Conservation (phyloP, 306 rosid species). For the Cicer yamashitae region DNA sequence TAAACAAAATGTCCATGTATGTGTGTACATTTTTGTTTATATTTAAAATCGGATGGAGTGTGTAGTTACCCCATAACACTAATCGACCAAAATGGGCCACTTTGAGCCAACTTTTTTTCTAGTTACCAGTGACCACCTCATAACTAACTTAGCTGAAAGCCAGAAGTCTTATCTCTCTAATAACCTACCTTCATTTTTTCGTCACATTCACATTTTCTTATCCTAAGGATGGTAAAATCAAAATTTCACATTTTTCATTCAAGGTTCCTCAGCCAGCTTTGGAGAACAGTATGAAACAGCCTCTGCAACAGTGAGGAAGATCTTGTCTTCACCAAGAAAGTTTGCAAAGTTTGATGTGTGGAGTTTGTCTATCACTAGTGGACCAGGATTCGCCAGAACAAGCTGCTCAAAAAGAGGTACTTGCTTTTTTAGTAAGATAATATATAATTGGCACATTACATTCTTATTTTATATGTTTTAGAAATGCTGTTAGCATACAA, state of each 20-base stretch:
- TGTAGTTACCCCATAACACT: constrained; percentile 2
- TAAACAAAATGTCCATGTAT: no score
- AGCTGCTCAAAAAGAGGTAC: constrained; percentile 64
- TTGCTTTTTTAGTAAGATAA: constrained; percentile 49
- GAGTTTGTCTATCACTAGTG: constrained; percentile 81
- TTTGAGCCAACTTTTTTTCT: constrained; percentile 9
- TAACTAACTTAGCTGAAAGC: constrained; percentile 36
- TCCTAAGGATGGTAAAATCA: background rate
- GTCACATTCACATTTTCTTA: constrained; percentile 40
- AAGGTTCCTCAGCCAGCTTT: constrained; percentile 68
- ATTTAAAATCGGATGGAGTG: no score
- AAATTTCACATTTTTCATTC: constrained; percentile 42
- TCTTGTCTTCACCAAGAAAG: constrained; percentile 80
- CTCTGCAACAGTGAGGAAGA: constrained; percentile 91
- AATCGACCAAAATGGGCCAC: constrained; percentile 24
- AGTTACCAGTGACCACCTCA: constrained; percentile 16
- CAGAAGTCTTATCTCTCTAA: background rate
- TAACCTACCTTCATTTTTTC: constrained; percentile 4
- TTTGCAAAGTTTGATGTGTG: constrained; percentile 64
- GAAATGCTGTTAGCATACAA: background rate
- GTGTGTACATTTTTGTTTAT: no score
- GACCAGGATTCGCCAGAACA: constrained; percentile 93
- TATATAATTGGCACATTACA: constrained; percentile 5
- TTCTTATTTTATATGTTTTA: background rate
- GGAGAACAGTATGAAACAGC: constrained; percentile 80